Evolutionary conservation across 768 basidiomycete genomes (phyloP).

Genomic region (Guyanaporus albipodus): DNA sequence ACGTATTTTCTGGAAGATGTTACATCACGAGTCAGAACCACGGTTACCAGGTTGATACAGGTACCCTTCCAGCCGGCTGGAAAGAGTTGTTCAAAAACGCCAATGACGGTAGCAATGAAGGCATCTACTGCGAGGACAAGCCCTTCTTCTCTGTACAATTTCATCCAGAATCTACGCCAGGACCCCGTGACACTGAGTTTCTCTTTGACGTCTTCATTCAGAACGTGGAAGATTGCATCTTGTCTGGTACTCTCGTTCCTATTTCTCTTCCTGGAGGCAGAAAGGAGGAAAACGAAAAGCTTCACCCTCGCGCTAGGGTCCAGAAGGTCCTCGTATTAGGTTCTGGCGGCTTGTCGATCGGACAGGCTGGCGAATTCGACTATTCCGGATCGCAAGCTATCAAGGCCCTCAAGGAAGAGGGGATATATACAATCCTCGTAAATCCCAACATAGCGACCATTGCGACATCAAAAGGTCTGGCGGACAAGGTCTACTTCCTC

Average conservation of each 20-base stretch:
- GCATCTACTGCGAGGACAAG: slow-evolving; percentile 87
- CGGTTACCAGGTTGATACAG: slow-evolving; percentile 89
- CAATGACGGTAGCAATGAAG: slow-evolving; percentile 97
- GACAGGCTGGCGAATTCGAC: slow-evolving; percentile 99
- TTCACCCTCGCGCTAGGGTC: slow-evolving; percentile 68
- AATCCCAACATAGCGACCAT: slow-evolving; percentile 99
- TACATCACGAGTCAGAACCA: slow-evolving; percentile 99
- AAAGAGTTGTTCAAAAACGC: slow-evolving; percentile 94
- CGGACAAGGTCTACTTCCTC: slow-evolving; percentile 99
- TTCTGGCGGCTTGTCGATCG: slow-evolving; percentile 96
- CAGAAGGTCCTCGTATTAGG: slow-evolving; percentile 96
- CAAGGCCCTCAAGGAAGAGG: slow-evolving; percentile 98
- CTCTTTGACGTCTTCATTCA: slow-evolving; percentile 97
- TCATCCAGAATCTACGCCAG: slow-evolving; percentile 96
- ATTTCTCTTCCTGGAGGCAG: slow-evolving; percentile 75
- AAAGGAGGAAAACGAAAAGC: slow-evolving; percentile 77
- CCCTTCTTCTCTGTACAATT: slow-evolving; percentile 99
- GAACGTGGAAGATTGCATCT: slow-evolving; percentile 72
- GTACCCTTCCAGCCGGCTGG: slow-evolving; percentile 80
- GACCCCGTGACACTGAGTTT: slow-evolving; percentile 97
- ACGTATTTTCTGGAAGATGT: slow-evolving; percentile 88
- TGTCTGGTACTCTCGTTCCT: slow-evolving; percentile 49
- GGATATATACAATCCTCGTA: slow-evolving; percentile 97
- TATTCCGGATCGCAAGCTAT: slow-evolving; percentile 99
- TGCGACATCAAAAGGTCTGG: slow-evolving; percentile 93